Base-by-base conservation (phyloP, 176 grass and related monocot species). In the Lolium rigidum region DNA sequence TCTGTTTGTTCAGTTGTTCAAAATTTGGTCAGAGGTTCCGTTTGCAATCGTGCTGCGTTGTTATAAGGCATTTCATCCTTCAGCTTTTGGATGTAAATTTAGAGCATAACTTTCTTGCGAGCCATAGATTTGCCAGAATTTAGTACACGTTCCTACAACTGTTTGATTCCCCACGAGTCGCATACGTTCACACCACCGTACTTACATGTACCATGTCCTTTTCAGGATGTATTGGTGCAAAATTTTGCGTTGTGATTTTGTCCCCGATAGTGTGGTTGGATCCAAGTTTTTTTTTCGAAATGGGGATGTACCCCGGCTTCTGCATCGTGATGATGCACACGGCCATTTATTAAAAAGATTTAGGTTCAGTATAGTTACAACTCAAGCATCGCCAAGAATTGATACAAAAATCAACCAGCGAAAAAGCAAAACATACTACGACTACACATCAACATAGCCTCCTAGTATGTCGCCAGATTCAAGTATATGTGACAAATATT, bases 1-100 rank as follows among this genome's bases (percentile, higher is more conserved):
- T 60, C 24, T 78, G 51, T 49, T 69, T 21, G 24, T 50, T 84
- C 24, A 43, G 35, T 81, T 80, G 69, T 51, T 75, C 49, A 10
- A 25, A 57, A 38, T 69, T 78, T 46, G 31, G 5, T 26, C 12
- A 17, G 15, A 68, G 3, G 73, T 10, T 10, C 24, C 1, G 8
- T 35, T 17, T 31, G 73, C 48, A 52, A 11, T n/a, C 38, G 38
- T 39, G 38, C 8, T 54, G 24, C 12, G 46, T 52, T 52, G 28
- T 17, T 24, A 1, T 17, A 75, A n/a, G 13, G 13, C 22, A 31
- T 28, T 20, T 52, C 22, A 41, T 70, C 17, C 48, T 75, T 37
- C 65, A 11, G 28, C 5, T 37, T 67, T 35, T 37, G 7, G 15
- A 39, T 68, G 38, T 17, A 13, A 76, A 12, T 54, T 17, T 52